Evolutionary conservation across 2,329 filamentous ascomycete genomes (phyloP), one percentile per base, ranked within the genome.

Genomic region (Colletotrichum tanaceti): DNA sequence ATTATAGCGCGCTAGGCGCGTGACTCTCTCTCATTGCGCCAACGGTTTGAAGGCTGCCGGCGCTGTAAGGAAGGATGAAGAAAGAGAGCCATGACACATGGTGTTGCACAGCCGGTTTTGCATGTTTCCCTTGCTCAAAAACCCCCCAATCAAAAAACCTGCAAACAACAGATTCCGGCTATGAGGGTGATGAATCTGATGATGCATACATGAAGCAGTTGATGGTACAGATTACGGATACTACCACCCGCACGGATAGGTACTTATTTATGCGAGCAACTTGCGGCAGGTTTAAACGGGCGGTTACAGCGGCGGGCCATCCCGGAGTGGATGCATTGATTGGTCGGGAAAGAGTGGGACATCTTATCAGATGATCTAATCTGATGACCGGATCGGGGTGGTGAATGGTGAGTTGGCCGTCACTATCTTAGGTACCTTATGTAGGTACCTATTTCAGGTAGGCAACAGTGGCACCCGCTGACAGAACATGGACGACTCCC

Each of bases 321-420:
- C 49, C 65, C 62, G 53, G 44, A 46, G 0, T 0, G 1, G 39
- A 28, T 32, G 46, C 52, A 32, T 22, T 61, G 55, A 68, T 60
- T 68, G 66, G 65, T 18, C 22, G 5, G 13, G 9, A n/a, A 41
- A 32, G 22, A 44, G 20, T 39, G 55, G 62, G 47, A 2, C 62
- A 60, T 65, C 62, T 68, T 68, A 68, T 68, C 66, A 68, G 66
- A 68, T 68, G 66, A 68, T 68, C 66, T 68, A 68, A 68, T 68
- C 66, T 65, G 66, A 65, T 60, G 55, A 50, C 43, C 28, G 47
- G 47, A 59, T 32, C 28, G 28, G 28, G 7, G 28, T 50, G 43
- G n/a, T n/a, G n/a, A n/a, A n/a, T 41, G 54, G 41, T 18, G 55
- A 41, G n/a, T 18, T 44, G 18, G 14, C 22, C 28, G 28, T 58